Evolutionary conservation across 1,284 basidiomycete genomes (phyloP).

Genomic region (Trichosporon ovoides): DNA sequence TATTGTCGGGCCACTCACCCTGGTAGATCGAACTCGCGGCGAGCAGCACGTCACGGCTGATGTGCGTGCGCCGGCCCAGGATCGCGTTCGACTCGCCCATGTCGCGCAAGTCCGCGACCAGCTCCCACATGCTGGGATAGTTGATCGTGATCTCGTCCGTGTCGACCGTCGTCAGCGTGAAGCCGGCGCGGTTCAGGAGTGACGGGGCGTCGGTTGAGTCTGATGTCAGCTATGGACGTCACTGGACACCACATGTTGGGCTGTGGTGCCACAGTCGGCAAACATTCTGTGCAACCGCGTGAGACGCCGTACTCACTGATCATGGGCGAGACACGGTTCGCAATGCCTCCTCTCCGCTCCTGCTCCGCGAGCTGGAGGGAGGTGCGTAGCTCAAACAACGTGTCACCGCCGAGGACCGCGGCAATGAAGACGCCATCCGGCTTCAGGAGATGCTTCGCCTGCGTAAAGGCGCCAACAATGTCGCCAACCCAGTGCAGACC

Average conservation of each 20-base stretch:
- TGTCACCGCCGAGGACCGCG: conserved; percentile 92
- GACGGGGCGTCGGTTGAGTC: conserved; percentile 88
- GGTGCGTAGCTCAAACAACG: conserved; percentile 80
- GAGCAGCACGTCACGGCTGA: conserved; percentile 80
- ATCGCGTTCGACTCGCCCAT: conserved; percentile 98
- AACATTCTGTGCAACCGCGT: no score
- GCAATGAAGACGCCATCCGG: conserved; percentile 94
- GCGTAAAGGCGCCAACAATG: conserved; percentile 84
- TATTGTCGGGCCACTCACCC: conserved; percentile 53
- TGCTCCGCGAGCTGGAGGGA: conserved; percentile 88
- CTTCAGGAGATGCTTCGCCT: conserved; percentile 76
- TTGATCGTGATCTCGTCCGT: conserved; percentile 85
- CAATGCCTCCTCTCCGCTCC: conserved; percentile 92
- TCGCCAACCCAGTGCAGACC: conserved; percentile 98
- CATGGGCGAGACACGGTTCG: conserved; percentile 94
- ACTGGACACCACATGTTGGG: no score
- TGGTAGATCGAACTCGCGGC: conserved; percentile 91
- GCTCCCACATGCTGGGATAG: conserved; percentile 95
- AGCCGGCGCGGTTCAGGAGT: conserved; percentile 84
- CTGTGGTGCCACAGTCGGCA: no score
- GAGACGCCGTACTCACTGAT: conserved; percentile 78
- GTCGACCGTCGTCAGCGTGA: conserved; percentile 90
- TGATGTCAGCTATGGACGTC: conserved; percentile 35
- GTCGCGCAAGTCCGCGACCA: conserved; percentile 83
- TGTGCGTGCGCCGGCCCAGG: conserved; percentile 61